These are phyloP conservation scores for Ziziphus jujuba DNA, from an alignment of 306 rosid species.

Conservation along the genomic window DNA sequence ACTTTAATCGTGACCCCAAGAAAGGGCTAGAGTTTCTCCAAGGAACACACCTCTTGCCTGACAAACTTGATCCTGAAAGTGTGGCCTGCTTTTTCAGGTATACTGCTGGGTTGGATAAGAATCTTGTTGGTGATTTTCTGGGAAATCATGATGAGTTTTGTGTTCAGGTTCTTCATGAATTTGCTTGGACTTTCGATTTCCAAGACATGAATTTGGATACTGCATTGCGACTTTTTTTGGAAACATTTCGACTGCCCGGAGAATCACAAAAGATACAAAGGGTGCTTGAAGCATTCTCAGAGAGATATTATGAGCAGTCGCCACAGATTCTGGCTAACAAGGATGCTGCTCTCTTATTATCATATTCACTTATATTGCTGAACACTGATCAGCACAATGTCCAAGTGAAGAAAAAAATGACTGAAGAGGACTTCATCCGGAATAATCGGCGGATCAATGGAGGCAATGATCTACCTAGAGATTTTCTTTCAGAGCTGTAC, in stretches of 20 bases:
- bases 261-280: constrained; percentile 98
- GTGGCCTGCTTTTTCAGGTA: constrained; percentile 99
- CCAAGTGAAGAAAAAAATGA: constrained; percentile 98
- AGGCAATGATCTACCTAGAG: constrained; percentile 93
- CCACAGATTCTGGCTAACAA: constrained; percentile 85
- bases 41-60: constrained; percentile 97
- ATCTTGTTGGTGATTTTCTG: constrained; percentile 93
- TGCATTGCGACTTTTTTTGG: constrained; percentile 89
- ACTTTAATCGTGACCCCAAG: constrained; percentile 97
- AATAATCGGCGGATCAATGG: constrained; percentile 92
- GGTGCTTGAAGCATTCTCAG: constrained; percentile 99
- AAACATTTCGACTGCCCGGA: constrained; percentile 94
- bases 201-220: constrained; percentile 97
- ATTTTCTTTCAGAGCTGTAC: constrained; percentile 74
- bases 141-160: constrained; percentile 97
- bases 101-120: constrained; percentile 98
- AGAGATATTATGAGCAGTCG: constrained; percentile 95
- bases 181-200: constrained; percentile 98
- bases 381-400: constrained; percentile 97
- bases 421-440: constrained; percentile 91
- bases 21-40: constrained; percentile 98
- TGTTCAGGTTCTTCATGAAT: constrained; percentile 98
- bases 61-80: constrained; percentile 98
- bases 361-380: constrained; percentile 90
- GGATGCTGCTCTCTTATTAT: constrained; percentile 93